Evolutionary conservation across 805 yeast species (phyloP), one percentile per base, ranked within the genome.

Genomic region (Kodamaea nitidulidarum): DNA sequence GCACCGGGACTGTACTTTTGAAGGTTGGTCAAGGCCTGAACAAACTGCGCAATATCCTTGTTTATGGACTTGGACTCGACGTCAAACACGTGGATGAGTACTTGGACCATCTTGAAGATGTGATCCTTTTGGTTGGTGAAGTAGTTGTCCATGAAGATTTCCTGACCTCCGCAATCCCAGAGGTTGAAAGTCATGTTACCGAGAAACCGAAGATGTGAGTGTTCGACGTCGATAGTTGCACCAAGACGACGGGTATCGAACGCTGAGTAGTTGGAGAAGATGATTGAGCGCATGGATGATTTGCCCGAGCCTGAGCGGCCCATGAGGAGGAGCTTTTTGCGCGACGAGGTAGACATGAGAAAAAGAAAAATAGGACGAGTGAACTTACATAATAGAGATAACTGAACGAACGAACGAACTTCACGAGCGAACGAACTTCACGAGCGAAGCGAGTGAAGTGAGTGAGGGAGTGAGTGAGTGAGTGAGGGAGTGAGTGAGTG

Each of bases 101-200:
- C 97, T 55, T 93, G 97, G 15, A 90, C 96, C 84, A 88, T 87
- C 54, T 88, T 84, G 67, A 91, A 91, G 32, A 91, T 88, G 55
- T 90, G 96, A 57, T 85, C 96, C 43, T 87, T 80, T 47, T 88
- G 95, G 39, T 86, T 81, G 3, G 90, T 78, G 54, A 87, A 81
- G 58, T 93, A 93, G 60, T 87, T 88, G 55, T 91, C 97, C 87
- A 93, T 90, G 50, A 90, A 93, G 2, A 84, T 88, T 60, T 93
- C 97, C 58, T 93, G 98, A 3, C 96, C 96, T 53, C 98, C 98
- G 64, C 98, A 93, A 61, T 93, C 98, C 98, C 98, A 90, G 15
- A 93, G 67, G 53, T 91, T 91, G 33, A 93, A 69, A 1, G 97
- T 88, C 95, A 93, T 88, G 58, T 91, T 90, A 1, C 96, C 96